These are phyloP conservation scores for Haberlea rhodopensis DNA, from an alignment of 257 asterid genomes.

Conservation along the genomic window DNA sequence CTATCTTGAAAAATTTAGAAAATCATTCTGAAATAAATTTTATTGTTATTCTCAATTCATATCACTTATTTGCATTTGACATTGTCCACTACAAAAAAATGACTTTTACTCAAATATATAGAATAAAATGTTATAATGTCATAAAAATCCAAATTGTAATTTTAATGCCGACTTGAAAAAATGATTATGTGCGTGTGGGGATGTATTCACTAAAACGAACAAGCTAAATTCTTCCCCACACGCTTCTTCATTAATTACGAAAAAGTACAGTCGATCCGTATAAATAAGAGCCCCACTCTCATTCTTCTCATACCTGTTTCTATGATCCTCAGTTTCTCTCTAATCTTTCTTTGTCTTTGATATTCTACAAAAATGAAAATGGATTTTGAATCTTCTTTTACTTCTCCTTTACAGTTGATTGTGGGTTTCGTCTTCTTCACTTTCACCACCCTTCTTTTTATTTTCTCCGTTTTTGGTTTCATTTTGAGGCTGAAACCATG, in stretches of 20 bases:
- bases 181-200: too few species aligned
- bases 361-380: background rate
- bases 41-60: too few species aligned
- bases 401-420: slow-evolving; percentile 28
- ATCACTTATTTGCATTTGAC: too few species aligned
- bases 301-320: background rate
- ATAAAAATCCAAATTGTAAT: background rate
- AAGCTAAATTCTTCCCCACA: background rate
- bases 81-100: too few species aligned
- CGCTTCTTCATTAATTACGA: background rate
- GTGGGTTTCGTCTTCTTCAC: slow-evolving; percentile 29
- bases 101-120: too few species aligned
- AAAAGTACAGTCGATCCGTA: slow-evolving; percentile 19
- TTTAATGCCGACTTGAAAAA: background rate
- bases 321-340: background rate
- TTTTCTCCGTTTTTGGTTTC: slow-evolving; percentile 24
- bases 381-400: slow-evolving; percentile 23
- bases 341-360: slow-evolving; percentile 8
- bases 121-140: too few species aligned
- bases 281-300: slow-evolving; percentile 20
- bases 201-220: background rate
- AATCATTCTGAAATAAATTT: too few species aligned
- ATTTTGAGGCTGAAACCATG: slow-evolving; percentile 40
- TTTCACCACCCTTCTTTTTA: slow-evolving; percentile 19
- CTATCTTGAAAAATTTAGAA: too few species aligned